Conservation (phyloP, 1,284 basidiomycete species). For the Afroboletus lepidellus region DNA sequence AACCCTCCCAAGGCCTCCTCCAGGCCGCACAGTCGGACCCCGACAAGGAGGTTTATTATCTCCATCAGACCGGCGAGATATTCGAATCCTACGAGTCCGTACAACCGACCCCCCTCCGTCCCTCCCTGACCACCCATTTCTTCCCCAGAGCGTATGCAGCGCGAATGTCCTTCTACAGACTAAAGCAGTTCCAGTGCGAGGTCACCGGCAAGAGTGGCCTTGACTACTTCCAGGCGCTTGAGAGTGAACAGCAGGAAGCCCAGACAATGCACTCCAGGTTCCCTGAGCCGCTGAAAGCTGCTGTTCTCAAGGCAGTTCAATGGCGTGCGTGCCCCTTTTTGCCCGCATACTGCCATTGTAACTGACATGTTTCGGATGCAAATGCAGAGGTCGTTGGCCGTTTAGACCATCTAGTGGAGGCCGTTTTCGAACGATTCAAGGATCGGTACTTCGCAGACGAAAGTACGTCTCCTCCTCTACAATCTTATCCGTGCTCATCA, state of each 20-base stretch:
- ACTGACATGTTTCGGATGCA: slow-evolving; percentile 15
- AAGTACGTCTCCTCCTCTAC: slow-evolving; percentile 52
- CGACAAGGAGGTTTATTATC: slow-evolving; percentile 81
- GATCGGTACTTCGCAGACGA: slow-evolving; percentile 92
- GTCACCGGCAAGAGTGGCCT: slow-evolving; percentile 92
- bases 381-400: slow-evolving; percentile 89
- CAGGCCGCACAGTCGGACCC: slow-evolving; percentile 61
- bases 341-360: slow-evolving; percentile 15
- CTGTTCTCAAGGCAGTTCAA: slow-evolving; percentile 89
- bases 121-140: slow-evolving; percentile 25
- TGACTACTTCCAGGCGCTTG: slow-evolving; percentile 91
- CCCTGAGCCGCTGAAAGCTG: slow-evolving; percentile 88
- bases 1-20: slow-evolving; percentile 69
- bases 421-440: slow-evolving; percentile 92
- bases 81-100: slow-evolving; percentile 91
- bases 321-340: slow-evolving; percentile 74
- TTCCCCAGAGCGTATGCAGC: slow-evolving; percentile 77
- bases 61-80: slow-evolving; percentile 91
- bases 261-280: slow-evolving; percentile 87
- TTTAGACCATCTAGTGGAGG: slow-evolving; percentile 91
- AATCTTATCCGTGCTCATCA: slow-evolving; percentile 22
- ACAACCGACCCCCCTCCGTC: slow-evolving; percentile 12
- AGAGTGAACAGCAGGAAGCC: slow-evolving; percentile 88
- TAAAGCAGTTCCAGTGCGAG: slow-evolving; percentile 93
- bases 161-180: slow-evolving; percentile 90